Conservation (phyloP, 495 filamentous ascomycete genomes). For the Penicillium goetzii region DNA sequence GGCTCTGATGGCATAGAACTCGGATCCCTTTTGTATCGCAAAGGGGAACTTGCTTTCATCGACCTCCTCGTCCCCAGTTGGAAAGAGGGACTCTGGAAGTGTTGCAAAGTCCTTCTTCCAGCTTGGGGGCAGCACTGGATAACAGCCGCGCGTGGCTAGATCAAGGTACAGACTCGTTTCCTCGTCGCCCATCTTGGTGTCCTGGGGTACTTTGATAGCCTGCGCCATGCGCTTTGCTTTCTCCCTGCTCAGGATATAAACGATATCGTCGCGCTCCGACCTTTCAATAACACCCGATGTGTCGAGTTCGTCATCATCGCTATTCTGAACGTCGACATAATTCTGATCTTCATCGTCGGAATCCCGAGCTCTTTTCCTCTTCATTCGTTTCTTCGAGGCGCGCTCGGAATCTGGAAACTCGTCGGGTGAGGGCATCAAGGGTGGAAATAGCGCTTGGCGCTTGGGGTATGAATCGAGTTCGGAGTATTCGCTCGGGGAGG, state of each 20-base stretch:
- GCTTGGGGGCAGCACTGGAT: conserved; percentile 56
- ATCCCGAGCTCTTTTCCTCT: not conserved
- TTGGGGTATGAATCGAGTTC: not conserved
- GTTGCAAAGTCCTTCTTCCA: conserved; percentile 66
- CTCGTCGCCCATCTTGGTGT: conserved; percentile 48
- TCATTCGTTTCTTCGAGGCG: not conserved
- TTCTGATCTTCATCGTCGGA: conserved; percentile 1
- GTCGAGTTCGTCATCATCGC: conserved; percentile 13
- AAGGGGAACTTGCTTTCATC: conserved; percentile 51
- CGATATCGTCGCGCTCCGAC: conserved; percentile 17
- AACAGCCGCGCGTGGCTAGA: conserved; percentile 60
- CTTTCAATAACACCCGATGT: not conserved
- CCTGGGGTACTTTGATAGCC: conserved; percentile 30
- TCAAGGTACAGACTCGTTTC: conserved; percentile 60
- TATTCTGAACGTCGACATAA: conserved; percentile 12
- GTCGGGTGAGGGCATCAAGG: not conserved
- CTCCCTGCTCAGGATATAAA: conserved; percentile 36
- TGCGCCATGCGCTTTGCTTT: conserved; percentile 35
- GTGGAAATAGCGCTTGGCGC: not conserved
- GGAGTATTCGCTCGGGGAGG: not conserved
- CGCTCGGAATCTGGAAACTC: not conserved
- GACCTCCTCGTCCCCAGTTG: conserved; percentile 14
- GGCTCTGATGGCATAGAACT: conserved; percentile 46
- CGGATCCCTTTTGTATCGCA: conserved; percentile 39
- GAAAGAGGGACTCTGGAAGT: conserved; percentile 62